phyloP scores from a whole-genome alignment of 257 asterid genomes.

The Nicotiana benthamiana region DNA sequence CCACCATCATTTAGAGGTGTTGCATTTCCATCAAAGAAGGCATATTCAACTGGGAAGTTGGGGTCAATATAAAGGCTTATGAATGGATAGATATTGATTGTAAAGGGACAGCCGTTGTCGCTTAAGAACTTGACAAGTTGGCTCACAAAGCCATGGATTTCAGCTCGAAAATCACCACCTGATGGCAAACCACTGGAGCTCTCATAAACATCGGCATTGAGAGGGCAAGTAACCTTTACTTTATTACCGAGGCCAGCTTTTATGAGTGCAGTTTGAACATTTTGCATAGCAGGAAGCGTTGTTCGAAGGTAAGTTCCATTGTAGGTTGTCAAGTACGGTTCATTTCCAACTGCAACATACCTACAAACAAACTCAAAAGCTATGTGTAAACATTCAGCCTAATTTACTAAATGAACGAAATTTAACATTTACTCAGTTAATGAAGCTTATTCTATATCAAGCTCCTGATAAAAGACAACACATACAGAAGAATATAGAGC shows the following conservation, averaged over 20 bases:
- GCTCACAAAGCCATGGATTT: conserved; percentile 37
- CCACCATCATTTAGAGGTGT: conserved; percentile 46
- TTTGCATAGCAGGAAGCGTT: conserved; percentile 43
- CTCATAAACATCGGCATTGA: conserved; percentile 49
- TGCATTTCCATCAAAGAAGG: conserved; percentile 27
- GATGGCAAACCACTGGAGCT: conserved; percentile 29
- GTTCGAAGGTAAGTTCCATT: conserved; percentile 49
- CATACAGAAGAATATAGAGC: not conserved
- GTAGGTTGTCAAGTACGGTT: conserved; percentile 55
- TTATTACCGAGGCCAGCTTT: conserved; percentile 35
- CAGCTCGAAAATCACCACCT: conserved; percentile 47
- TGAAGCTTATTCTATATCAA: not conserved
- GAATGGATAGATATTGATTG: conserved; percentile 57
- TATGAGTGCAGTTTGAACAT: conserved; percentile 40
- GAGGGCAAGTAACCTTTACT: conserved; percentile 56
- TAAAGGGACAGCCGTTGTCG: conserved; percentile 45
- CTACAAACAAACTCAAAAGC: conserved; percentile 17
- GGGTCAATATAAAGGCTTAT: conserved; percentile 47
- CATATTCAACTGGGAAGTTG: conserved; percentile 41
- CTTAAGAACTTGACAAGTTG: conserved; percentile 36
- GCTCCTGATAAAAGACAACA: not conserved
- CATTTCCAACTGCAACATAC: conserved; percentile 64
- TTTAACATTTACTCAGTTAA: not conserved
- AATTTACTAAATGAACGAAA: not conserved
- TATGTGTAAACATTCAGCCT: not conserved